These are phyloP conservation scores for Leishmania gerbilli DNA, from an alignment of 208 protist species.

Conservation along the genomic window DNA sequence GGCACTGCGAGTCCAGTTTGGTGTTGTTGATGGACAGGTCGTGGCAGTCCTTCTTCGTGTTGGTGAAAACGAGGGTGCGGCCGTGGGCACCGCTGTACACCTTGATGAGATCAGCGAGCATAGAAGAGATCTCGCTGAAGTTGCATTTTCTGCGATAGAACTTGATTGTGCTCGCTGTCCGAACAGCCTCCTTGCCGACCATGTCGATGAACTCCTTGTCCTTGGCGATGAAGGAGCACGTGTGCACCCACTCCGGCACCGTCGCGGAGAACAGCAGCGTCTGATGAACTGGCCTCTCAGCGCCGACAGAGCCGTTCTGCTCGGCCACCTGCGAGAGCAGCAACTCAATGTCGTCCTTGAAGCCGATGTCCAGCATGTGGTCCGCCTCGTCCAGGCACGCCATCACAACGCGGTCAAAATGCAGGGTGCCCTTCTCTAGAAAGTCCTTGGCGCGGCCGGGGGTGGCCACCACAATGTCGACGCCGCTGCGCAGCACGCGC, in stretches of 20 bases:
- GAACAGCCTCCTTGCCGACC: slow-evolving; percentile 94
- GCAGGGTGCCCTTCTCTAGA: slow-evolving; percentile 95
- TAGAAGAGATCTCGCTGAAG: slow-evolving; percentile 86
- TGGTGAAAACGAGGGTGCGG: slow-evolving; percentile 92
- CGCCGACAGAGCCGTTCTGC: slow-evolving; percentile 90
- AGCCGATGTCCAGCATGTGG: slow-evolving; percentile 98
- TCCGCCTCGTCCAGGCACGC: slow-evolving; percentile 99
- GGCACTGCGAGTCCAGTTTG: slow-evolving; percentile 93
- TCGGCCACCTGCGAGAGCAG: slow-evolving; percentile 94
- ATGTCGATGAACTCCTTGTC: slow-evolving; percentile 95
- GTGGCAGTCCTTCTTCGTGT: slow-evolving; percentile 93
- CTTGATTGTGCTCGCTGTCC: slow-evolving; percentile 90
- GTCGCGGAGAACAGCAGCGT: slow-evolving; percentile 95
- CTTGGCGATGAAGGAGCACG: slow-evolving; percentile 73
- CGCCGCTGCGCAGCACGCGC: slow-evolving; percentile 92
- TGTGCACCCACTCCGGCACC: slow-evolving; percentile 92
- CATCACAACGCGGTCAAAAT: slow-evolving; percentile 91
- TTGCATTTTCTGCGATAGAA: slow-evolving; percentile 92
- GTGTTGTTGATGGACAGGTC: slow-evolving; percentile 90
- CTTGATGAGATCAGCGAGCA: slow-evolving; percentile 92
- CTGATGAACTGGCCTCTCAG: slow-evolving; percentile 74
- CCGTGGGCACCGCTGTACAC: slow-evolving; percentile 88
- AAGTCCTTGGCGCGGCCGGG: slow-evolving; percentile 99
- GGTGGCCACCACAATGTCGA: slow-evolving; percentile 98
- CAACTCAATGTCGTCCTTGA: slow-evolving; percentile 95